Conservation (phyloP, 331 rosid species). For the Telfairia occidentalis region DNA sequence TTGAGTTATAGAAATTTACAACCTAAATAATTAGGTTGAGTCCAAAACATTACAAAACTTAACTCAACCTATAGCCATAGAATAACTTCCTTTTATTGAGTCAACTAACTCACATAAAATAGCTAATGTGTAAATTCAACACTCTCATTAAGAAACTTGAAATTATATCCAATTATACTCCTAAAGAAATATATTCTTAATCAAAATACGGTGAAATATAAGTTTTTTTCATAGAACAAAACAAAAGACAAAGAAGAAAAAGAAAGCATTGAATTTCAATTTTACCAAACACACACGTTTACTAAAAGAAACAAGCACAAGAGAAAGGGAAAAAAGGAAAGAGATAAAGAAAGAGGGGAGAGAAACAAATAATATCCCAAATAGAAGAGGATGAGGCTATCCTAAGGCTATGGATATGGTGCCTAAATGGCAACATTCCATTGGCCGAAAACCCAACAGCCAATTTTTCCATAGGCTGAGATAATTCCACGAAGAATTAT, state of each 20-base stretch:
- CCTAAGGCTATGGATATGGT: slow-evolving; percentile 12
- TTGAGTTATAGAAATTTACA: no score
- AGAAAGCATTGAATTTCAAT: not conserved
- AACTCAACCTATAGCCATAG: no score
- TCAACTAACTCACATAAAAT: no score
- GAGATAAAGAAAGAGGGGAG: no score
- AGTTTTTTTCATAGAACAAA: no score
- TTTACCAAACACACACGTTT: not conserved
- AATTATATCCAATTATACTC: no score
- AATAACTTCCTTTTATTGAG: no score
- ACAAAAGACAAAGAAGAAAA: not conserved
- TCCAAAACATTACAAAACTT: no score
- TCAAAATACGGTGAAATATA: not conserved
- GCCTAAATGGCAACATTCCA: slow-evolving; percentile 10
- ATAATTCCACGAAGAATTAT: not conserved
- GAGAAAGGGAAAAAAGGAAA: not conserved
- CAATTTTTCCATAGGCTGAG: slow-evolving; percentile 5
- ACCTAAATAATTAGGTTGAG: no score
- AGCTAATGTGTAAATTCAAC: no score
- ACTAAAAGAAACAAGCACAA: not conserved
- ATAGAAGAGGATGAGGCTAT: slow-evolving; percentile 10
- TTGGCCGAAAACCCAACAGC: not conserved
- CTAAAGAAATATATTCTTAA: not conserved
- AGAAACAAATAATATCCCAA: not conserved
- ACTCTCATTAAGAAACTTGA: no score